These are phyloP conservation scores for Codiaeum variegatum DNA, from an alignment of 441 rosid genomes.

Conservation along the genomic window DNA sequence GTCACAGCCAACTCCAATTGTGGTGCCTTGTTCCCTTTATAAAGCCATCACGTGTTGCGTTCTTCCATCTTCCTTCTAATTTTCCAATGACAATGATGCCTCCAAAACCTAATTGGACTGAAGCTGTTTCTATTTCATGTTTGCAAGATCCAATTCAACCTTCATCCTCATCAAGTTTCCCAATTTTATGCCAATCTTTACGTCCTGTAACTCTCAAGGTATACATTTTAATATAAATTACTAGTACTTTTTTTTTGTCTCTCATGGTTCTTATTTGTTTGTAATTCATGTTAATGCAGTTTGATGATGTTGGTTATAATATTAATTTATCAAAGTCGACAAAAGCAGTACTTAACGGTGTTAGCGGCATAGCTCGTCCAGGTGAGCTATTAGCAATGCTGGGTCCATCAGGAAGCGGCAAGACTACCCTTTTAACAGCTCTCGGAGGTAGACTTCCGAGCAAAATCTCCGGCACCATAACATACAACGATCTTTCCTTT, in stretches of 20 bases:
- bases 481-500: slow-evolving; percentile 57
- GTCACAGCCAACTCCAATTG: slow-evolving; percentile 30
- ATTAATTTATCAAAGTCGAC: slow-evolving; percentile 44
- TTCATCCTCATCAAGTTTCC: slow-evolving; percentile 32
- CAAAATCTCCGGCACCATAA: slow-evolving; percentile 58
- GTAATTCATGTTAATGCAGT: slow-evolving; percentile 34
- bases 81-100: slow-evolving; percentile 52
- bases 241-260: no score
- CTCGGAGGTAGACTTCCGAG: slow-evolving; percentile 66
- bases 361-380: slow-evolving; percentile 64
- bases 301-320: slow-evolving; percentile 60
- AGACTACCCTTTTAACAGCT: slow-evolving; percentile 83
- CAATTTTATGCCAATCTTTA: slow-evolving; percentile 46
- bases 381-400: slow-evolving; percentile 86
- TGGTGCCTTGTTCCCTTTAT: slow-evolving; percentile 36
- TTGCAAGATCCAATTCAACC: slow-evolving; percentile 26
- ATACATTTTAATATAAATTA: neutral
- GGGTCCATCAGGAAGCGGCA: slow-evolving; percentile 94
- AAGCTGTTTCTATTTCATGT: slow-evolving; percentile 39
- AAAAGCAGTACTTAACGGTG: slow-evolving; percentile 54
- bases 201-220: slow-evolving; percentile 72
- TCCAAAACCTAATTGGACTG: slow-evolving; percentile 46
- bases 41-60: slow-evolving; percentile 22
- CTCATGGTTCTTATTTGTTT: neutral
- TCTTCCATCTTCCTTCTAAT: slow-evolving; percentile 18